Evolutionary conservation across 495 filamentous ascomycete species (phyloP).

Genomic region (Cercophora samala): DNA sequence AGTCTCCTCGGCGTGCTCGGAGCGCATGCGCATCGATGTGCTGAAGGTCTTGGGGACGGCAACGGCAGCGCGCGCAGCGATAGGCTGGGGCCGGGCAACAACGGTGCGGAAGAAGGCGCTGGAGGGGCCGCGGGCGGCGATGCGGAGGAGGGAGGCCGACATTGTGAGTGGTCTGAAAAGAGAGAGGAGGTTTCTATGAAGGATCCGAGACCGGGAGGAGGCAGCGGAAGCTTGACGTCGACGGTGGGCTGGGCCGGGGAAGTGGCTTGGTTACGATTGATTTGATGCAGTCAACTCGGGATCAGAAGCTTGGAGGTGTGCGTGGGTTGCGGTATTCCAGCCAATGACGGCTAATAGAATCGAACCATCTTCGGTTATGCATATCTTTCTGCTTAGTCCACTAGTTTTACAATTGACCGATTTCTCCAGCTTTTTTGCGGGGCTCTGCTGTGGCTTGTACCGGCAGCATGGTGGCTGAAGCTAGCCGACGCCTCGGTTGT

Average conservation of each 20-base stretch:
- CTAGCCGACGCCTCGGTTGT: not conserved
- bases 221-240: slow-evolving; percentile 23
- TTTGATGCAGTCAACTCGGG: slow-evolving; percentile 19
- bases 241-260: slow-evolving; percentile 25
- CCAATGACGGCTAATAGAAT: slow-evolving; percentile 31
- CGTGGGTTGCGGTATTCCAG: slow-evolving; percentile 10
- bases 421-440: slow-evolving; percentile 1
- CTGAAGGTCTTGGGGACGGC: slow-evolving; percentile 54
- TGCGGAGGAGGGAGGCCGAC: slow-evolving; percentile 65
- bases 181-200: slow-evolving; percentile 13
- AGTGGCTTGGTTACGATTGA: slow-evolving; percentile 28
- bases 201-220: slow-evolving; percentile 19
- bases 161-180: slow-evolving; percentile 36
- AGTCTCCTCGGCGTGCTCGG: slow-evolving; percentile 77
- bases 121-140: slow-evolving; percentile 66
- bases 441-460: not conserved
- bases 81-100: slow-evolving; percentile 52
- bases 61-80: slow-evolving; percentile 39
- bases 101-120: slow-evolving; percentile 56
- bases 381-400: slow-evolving; percentile 22
- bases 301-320: slow-evolving; percentile 20
- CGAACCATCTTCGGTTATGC: slow-evolving; percentile 36
- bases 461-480: slow-evolving; percentile 5
- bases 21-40: slow-evolving; percentile 57
- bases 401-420: slow-evolving; percentile 8